Base-by-base conservation (phyloP, 75 land plant genomes). In the Isoetes taiwanensis region DNA sequence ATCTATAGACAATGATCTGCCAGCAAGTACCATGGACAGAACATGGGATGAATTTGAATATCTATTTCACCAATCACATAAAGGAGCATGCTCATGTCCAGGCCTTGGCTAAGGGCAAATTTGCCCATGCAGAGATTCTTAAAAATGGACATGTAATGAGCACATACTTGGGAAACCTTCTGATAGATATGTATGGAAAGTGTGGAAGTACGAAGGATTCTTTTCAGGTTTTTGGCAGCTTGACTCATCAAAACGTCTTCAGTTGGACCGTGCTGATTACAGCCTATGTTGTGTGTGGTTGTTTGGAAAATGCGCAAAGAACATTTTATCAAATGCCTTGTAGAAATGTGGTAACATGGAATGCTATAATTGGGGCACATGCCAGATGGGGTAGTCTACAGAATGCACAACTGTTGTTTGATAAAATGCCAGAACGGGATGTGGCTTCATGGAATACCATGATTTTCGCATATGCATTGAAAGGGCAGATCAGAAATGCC, bases 131-230 rank as follows among this genome's bases (percentile, higher is more conserved):
- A n/a, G n/a, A n/a, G n/a, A n/a, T n/a, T n/a, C n/a, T n/a, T n/a
- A n/a, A n/a, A n/a, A n/a, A n/a, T n/a, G n/a, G n/a, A n/a, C n/a
- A n/a, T n/a, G n/a, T n/a, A n/a, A n/a, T n/a, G n/a, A n/a, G n/a
- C n/a, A n/a, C n/a, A n/a, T n/a, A n/a, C n/a, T n/a, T 46, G 4
- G n/a, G 16, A 6, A 46, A 46, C 50, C 16, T 19, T 19, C 5
- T 46, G 12, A 46, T 46, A 16, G 50, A 46, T 6, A 46, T 46
- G 50, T 46, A 46, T 46, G 50, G 50, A 6, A 5, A n/a, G 4
- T 46, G 50, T n/a, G 50, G 50, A 5, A 46, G 50, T 19, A 37
- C 39, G n/a, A n/a, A n/a, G n/a, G n/a, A 37, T 37, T 9, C 50
- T 4, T 23, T 19, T 6, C n/a, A n/a, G 4, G n/a, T 46, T 23